Evolutionary conservation across 2,329 filamentous ascomycete species (phyloP), one percentile per base, ranked within the genome.

Genomic region (Phaeomoniella chlamydospora): DNA sequence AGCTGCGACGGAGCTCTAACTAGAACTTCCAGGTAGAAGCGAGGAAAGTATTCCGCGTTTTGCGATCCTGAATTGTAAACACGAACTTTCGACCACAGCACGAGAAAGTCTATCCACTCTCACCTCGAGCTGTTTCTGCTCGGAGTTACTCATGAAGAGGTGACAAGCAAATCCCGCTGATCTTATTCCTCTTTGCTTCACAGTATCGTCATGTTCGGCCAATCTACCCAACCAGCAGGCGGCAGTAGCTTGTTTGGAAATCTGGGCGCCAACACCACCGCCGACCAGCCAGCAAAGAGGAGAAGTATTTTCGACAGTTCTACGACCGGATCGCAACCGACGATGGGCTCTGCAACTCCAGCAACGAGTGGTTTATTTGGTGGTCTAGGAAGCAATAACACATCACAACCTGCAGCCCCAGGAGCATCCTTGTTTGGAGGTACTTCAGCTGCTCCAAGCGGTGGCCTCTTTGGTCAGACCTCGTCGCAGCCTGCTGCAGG

Each of bases 231-330:
- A 18, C 39, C 31, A 12, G 13, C 37, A 16, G 18, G 34, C 19
- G 35, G 34, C 13, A 33, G 30, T 18, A 34, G 31, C 29, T 34
- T 43, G 14, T 45, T 49, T 35, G 33, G 37, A 29, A 42, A 39
- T 31, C 30, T 45, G 22, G 46, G 41, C 19, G 35, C 46, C 17
- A 45, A 42, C 32, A 44, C 46, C 5, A 12, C 32, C 4, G 16
- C 32, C 14, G 32, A 18, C 17, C 15, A 5, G 12, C 22, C 22
- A 9, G 6, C 22, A 9, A 26, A 26, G 22, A 26, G 22, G 22
- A 26, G 22, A 26, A n/a, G 22, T 9, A 6, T 26, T 26, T 26
- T 26, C 22, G 22, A 26, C 22, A 26, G 9, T 9, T 26, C 22
- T n/a, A n/a, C 22, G 6, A 18, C 35, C 15, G 15, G 11, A 15